These are phyloP conservation scores for Thelonectria olida DNA, from an alignment of 2,329 filamentous ascomycete species.

Conservation along the genomic window DNA sequence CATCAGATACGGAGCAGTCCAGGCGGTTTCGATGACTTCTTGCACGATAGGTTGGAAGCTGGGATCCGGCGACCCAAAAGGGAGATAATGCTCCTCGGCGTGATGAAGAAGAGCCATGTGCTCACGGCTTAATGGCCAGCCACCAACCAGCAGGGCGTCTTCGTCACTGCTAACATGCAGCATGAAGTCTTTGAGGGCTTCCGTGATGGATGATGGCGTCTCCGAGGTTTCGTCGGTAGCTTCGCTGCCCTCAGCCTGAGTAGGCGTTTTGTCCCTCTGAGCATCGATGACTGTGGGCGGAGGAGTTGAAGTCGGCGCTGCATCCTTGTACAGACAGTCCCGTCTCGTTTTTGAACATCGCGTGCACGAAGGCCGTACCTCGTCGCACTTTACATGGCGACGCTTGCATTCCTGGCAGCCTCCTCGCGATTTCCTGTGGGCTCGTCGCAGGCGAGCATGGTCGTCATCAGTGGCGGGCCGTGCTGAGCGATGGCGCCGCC, in stretches of 20 bases:
- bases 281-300: not conserved
- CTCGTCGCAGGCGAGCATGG: constrained; percentile 39
- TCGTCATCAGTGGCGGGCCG: not conserved
- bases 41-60: not conserved
- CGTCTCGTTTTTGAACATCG: constrained; percentile 6
- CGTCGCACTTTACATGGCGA: constrained; percentile 54
- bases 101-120: constrained; percentile 6
- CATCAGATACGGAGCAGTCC: constrained; percentile 12
- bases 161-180: not conserved
- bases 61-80: not conserved
- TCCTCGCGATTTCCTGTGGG: constrained; percentile 51
- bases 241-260: not conserved
- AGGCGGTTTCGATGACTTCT: not conserved
- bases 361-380: constrained; percentile 3
- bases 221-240: not conserved
- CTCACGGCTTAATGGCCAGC: constrained; percentile 11
- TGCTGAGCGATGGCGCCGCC: not conserved
- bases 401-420: constrained; percentile 53
- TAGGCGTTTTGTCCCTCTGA: not conserved
- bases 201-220: not conserved
- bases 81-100: not conserved
- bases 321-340: not conserved
- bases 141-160: not conserved
- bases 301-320: not conserved
- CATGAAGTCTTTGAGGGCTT: constrained; percentile 3